Conservation (phyloP, 495 filamentous ascomycete species). For the Sabuloglossum arenarium region DNA sequence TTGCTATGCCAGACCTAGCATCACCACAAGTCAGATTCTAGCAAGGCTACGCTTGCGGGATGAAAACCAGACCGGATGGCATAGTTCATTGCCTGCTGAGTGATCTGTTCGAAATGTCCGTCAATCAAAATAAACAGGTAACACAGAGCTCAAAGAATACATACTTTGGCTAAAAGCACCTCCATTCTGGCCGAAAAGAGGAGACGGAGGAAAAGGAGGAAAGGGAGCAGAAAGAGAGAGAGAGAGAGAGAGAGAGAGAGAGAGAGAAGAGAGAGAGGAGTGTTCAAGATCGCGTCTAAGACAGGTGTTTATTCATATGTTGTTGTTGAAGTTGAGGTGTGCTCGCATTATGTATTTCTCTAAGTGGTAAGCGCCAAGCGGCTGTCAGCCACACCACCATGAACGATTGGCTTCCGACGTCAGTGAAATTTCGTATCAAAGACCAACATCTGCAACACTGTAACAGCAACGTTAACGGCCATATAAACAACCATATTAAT, state of each 20-base stretch:
- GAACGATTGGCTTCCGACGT: too few relatives aligned
- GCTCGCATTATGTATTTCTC: too few relatives aligned
- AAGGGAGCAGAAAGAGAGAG: neutral
- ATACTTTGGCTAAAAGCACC: slow-evolving; percentile 45
- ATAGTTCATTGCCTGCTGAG: slow-evolving; percentile 77
- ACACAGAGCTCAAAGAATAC: slow-evolving; percentile 8
- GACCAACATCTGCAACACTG: too few relatives aligned
- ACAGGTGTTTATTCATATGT: neutral
- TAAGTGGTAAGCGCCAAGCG: too few relatives aligned
- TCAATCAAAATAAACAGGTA: neutral
- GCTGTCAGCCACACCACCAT: too few relatives aligned
- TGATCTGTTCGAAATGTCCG: slow-evolving; percentile 26
- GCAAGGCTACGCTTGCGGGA: neutral
- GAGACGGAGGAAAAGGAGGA: neutral
- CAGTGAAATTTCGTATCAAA: too few relatives aligned
- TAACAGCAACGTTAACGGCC: too few relatives aligned
- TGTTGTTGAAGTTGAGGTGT: too few relatives aligned
- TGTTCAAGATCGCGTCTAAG: neutral
- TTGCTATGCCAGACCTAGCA: slow-evolving; percentile 58
- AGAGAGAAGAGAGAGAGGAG: neutral
- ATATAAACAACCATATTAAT: too few relatives aligned
- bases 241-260: neutral
- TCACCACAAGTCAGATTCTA: neutral
- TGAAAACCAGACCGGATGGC: slow-evolving; percentile 38
- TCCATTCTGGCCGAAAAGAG: slow-evolving; percentile 41